Evolutionary conservation across 257 asterid genomes (phyloP), one percentile per base, ranked within the genome.

Genomic region (Solanum bulbocastanum): DNA sequence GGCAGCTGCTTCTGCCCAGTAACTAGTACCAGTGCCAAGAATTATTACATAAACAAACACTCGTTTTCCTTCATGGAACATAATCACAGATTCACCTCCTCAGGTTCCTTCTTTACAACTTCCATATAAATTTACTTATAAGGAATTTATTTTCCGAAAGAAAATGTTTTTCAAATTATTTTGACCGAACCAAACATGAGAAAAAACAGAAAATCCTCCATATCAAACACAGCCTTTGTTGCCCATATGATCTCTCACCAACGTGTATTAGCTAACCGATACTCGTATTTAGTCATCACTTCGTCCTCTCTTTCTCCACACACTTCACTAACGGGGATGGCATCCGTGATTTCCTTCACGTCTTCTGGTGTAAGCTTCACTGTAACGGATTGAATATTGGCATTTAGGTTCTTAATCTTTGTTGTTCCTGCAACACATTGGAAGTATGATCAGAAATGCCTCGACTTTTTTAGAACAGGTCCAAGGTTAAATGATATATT

Each of bases 311-410:
- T 92, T 44, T 82, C 90, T 78, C 94, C 93, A 83, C 87, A 85
- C 52, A 93, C 93, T 87, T 90, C 84, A 88, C 83, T 89, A 5
- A 42, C 25, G 6, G 92, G 94, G 85, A 92, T 90, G 22, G 91
- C 87, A 78, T 62, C 88, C 22, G 83, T 27, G 68, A 93, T 89
- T 86, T 86, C 91, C 69, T 91, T 84, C 88, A 90, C 33, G 27
- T 93, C 92, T 82, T 91, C 90, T n/a, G 83, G 27, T 6, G 85
- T 89, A 37, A 93, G 92, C 91, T 89, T 90, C 90, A 91, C 72
- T 14, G 66, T 90, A 87, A 91, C 30, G 11, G 93, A 89, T 11
- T 88, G 87, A 66, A 89, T 90, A 88, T 92, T 91, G 32, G 66
- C 75, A 23, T 90, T 89, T 72, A 92, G 90, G 69, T 93, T 92